phyloP scores from a whole-genome alignment of 805 yeast species.

The Starmerella powellii region DNA sequence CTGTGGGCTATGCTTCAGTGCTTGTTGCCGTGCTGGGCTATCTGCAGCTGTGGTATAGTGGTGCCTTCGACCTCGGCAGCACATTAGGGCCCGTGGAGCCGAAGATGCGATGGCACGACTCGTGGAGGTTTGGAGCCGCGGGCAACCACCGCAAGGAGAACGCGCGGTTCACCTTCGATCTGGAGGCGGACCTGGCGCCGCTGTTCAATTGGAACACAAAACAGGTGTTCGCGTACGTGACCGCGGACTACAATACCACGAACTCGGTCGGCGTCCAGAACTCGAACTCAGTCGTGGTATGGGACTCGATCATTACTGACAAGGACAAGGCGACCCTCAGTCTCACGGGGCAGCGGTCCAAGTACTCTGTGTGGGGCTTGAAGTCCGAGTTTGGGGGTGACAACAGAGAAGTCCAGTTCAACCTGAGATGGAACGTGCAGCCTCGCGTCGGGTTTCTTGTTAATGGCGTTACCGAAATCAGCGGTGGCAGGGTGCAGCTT shows the following conservation, averaged over 20 bases:
- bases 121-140: constrained; percentile 52
- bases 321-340: constrained; percentile 47
- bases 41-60: constrained; percentile 23
- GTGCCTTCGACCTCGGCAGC: constrained; percentile 21
- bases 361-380: constrained; percentile 82
- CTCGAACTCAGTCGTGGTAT: constrained; percentile 60
- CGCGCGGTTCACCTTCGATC: constrained; percentile 55
- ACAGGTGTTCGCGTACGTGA: constrained; percentile 82
- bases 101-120: constrained; percentile 20
- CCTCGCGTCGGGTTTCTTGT: constrained; percentile 76
- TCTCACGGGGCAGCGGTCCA: constrained; percentile 45
- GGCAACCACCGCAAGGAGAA: constrained; percentile 65
- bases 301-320: constrained; percentile 71
- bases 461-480: constrained; percentile 37
- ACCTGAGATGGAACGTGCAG: constrained; percentile 81
- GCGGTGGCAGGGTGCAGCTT: constrained; percentile 4
- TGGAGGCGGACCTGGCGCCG: constrained; percentile 58
- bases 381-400: constrained; percentile 39
- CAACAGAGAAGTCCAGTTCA: constrained; percentile 51
- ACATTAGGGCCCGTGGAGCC: constrained; percentile 16
- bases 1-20: constrained; percentile 24
- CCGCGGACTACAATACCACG: constrained; percentile 64
- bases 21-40: constrained; percentile 25
- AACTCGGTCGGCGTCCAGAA: constrained; percentile 23
- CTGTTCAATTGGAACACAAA: constrained; percentile 95